These are phyloP conservation scores for Stachybotrys elegans DNA, from an alignment of 2,329 filamentous ascomycete genomes.

Conservation along the genomic window DNA sequence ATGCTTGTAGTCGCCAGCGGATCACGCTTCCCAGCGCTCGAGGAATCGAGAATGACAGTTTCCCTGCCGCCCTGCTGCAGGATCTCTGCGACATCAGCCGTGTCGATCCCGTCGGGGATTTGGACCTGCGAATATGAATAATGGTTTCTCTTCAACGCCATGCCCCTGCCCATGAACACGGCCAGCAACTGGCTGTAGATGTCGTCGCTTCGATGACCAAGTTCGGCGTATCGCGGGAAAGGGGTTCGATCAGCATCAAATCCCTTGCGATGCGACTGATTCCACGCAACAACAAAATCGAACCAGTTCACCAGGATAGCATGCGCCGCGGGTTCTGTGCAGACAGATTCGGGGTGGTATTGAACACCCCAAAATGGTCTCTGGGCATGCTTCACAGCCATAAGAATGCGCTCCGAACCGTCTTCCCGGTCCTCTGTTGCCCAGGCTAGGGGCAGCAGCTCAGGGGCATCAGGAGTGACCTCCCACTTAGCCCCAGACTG, in stretches of 20 bases:
- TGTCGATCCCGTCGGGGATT: constrained; percentile 40
- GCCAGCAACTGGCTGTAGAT: too few relatives aligned
- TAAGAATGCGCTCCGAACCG: constrained; percentile 55
- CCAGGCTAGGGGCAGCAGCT: constrained; percentile 60
- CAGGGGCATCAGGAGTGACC: constrained; percentile 25
- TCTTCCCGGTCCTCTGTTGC: constrained; percentile 39
- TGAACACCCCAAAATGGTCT: constrained; percentile 84
- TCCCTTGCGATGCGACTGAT: too few relatives aligned
- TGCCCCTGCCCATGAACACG: too few relatives aligned
- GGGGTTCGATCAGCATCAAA: too few relatives aligned
- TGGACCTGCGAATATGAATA: constrained; percentile 38
- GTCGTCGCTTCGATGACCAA: too few relatives aligned
- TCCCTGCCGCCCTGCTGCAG: constrained; percentile 36
- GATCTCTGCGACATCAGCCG: constrained; percentile 50
- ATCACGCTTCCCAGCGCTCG: constrained; percentile 43
- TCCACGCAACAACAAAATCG: constrained; percentile 55
- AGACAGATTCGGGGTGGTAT: constrained; percentile 87
- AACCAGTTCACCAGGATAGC: constrained; percentile 74
- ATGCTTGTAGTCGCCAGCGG: constrained; percentile 60
- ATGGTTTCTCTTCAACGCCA: too few relatives aligned
- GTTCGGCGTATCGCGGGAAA: too few relatives aligned
- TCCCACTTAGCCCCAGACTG: constrained; percentile 33
- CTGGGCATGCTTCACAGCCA: constrained; percentile 63
- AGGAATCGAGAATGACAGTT: constrained; percentile 55
- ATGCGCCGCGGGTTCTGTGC: constrained; percentile 64